Evolutionary conservation across 768 basidiomycete species (phyloP).

Genomic region (Podaxis sp.): DNA sequence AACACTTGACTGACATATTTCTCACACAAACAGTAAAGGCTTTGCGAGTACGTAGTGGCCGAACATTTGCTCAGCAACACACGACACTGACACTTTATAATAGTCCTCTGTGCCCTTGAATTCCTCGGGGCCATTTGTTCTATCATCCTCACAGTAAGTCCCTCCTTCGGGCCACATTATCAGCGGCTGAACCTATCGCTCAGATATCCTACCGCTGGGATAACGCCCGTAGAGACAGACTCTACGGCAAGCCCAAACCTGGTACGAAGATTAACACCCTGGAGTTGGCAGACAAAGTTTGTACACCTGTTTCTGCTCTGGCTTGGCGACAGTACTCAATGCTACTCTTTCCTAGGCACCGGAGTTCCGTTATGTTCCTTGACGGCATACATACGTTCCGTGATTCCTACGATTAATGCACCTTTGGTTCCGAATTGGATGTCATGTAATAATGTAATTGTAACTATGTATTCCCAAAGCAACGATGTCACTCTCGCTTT

Average conservation of each 20-base stretch:
- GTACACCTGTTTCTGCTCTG: slow-evolving; percentile 13
- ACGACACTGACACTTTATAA: background rate
- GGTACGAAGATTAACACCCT: slow-evolving; percentile 56
- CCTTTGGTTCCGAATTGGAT: background rate
- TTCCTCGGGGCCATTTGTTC: slow-evolving; percentile 56
- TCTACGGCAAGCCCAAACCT: slow-evolving; percentile 48
- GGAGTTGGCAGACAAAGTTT: slow-evolving; percentile 65
- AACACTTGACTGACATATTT: background rate
- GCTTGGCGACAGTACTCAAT: background rate
- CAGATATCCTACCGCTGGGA: slow-evolving; percentile 65
- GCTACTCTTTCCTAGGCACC: slow-evolving; percentile 40
- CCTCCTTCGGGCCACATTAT: background rate
- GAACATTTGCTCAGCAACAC: background rate
- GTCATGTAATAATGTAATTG: background rate
- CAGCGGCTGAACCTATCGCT: background rate
- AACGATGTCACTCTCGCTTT: background rate
- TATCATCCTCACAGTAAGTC: slow-evolving; percentile 48
- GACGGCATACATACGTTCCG: background rate
- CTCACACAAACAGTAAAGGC: slow-evolving; percentile 43
- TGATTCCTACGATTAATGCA: too few relatives aligned
- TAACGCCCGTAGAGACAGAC: slow-evolving; percentile 51
- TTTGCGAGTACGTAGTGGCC: slow-evolving; percentile 43
- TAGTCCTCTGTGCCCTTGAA: slow-evolving; percentile 49
- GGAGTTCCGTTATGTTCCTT: slow-evolving; percentile 49
- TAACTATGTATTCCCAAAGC: background rate